Conservation (phyloP, 202 grass and related monocot species). For the Panicum virgatum region DNA sequence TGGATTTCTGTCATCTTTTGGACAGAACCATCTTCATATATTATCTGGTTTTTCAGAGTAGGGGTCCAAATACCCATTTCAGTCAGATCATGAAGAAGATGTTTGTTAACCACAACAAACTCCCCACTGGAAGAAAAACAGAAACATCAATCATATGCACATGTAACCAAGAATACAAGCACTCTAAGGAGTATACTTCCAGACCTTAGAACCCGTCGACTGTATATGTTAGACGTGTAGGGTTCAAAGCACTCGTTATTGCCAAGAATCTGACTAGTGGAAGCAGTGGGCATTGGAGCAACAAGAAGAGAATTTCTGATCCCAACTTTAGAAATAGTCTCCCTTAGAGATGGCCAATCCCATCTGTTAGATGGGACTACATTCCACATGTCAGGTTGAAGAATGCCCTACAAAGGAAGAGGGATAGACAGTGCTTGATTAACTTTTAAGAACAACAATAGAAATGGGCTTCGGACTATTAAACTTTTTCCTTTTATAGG, state of each 20-base stretch:
- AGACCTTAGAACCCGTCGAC: constrained; percentile 87
- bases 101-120: constrained; percentile 98
- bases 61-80: constrained; percentile 94
- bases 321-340: constrained; percentile 78
- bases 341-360: constrained; percentile 75
- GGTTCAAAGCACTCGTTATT: constrained; percentile 99
- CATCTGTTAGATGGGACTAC: constrained; percentile 72
- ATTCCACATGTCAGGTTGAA: constrained; percentile 98
- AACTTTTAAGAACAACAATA: background rate
- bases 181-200: constrained; percentile 11
- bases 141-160: constrained; percentile 38
- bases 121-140: constrained; percentile 67
- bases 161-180: background rate
- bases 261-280: constrained; percentile 98
- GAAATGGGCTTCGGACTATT: background rate
- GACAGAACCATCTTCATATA: constrained; percentile 92
- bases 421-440: background rate
- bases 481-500: too few species aligned
- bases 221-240: constrained; percentile 98
- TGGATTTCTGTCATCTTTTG: constrained; percentile 81
- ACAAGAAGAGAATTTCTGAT: constrained; percentile 93
- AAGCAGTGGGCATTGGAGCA: constrained; percentile 98
- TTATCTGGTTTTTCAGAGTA: constrained; percentile 86
- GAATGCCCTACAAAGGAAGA: constrained; percentile 60
- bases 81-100: constrained; percentile 95